Conservation (phyloP, 805 yeast species). For the Saccharomyces eubayanus region DNA sequence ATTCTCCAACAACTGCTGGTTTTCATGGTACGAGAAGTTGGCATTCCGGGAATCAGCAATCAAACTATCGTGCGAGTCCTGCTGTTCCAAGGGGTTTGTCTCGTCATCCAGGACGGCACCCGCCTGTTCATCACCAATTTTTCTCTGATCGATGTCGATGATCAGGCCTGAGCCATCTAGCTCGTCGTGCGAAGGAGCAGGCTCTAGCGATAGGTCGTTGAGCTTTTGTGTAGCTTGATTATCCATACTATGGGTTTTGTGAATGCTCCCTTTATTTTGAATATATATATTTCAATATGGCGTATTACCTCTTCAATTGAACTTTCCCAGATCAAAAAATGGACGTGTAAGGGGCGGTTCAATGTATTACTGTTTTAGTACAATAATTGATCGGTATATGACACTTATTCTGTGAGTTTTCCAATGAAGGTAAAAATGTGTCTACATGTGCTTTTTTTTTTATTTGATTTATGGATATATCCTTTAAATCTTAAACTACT, state of each 20-base stretch:
- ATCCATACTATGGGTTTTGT: slow-evolving; percentile 4
- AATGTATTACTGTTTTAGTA: background rate
- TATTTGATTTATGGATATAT: background rate
- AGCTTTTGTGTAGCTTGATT: slow-evolving; percentile 1
- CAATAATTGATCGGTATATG: background rate
- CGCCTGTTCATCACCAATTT: background rate
- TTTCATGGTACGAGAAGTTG: slow-evolving; percentile 29
- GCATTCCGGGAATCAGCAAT: slow-evolving; percentile 13
- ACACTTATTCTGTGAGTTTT: background rate
- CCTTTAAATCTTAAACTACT: background rate
- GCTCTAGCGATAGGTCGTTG: slow-evolving; percentile 21
- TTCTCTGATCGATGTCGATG: slow-evolving; percentile 6
- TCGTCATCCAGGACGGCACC: background rate
- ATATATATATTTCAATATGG: background rate
- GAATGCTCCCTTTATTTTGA: slow-evolving; percentile 5
- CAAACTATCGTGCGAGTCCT: slow-evolving; percentile 3
- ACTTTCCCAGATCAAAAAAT: background rate
- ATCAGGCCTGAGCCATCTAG: slow-evolving; percentile 12
- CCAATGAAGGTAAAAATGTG: background rate
- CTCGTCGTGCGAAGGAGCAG: slow-evolving; percentile 23
- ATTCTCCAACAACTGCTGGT: slow-evolving; percentile 24
- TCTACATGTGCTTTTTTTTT: background rate
- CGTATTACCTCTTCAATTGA: background rate
- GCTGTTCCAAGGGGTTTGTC: background rate
- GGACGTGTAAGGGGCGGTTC: background rate